phyloP scores from a whole-genome alignment of 2,329 filamentous ascomycete genomes.

The Calonectria montana region DNA sequence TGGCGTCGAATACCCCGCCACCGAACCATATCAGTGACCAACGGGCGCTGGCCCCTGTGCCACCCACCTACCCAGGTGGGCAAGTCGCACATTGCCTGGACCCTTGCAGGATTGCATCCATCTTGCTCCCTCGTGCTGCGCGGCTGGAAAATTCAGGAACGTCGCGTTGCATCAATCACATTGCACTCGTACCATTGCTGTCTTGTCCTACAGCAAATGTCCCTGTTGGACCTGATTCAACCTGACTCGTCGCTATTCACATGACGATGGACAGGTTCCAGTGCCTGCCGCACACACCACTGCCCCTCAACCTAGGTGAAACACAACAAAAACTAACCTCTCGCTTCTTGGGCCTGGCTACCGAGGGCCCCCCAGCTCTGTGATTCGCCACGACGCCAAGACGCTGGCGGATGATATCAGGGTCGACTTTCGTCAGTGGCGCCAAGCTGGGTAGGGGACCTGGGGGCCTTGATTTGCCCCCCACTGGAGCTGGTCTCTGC shows the following conservation, averaged over 20 bases:
- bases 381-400: conserved; percentile 13
- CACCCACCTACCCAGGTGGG: background rate
- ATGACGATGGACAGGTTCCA: background rate
- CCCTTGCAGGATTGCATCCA: background rate
- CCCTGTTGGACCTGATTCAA: background rate
- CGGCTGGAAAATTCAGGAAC: background rate
- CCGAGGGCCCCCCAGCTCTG: background rate
- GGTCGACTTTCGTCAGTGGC: conserved; percentile 12
- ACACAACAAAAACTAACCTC: background rate
- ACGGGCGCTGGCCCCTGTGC: background rate
- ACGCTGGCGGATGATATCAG: background rate
- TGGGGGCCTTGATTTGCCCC: conserved; percentile 6
- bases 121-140: background rate
- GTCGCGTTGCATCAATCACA: background rate
- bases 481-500: background rate
- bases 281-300: background rate
- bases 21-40: background rate
- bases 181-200: background rate
- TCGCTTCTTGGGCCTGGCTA: background rate
- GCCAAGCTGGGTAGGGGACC: conserved; percentile 1
- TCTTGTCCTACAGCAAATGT: background rate
- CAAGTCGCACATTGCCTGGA: background rate
- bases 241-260: conserved; percentile 1
- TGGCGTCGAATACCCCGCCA: background rate
- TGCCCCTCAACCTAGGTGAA: conserved; percentile 7